phyloP scores from a whole-genome alignment of 2,329 filamentous ascomycete genomes.

The Colletotrichum aenigma region DNA sequence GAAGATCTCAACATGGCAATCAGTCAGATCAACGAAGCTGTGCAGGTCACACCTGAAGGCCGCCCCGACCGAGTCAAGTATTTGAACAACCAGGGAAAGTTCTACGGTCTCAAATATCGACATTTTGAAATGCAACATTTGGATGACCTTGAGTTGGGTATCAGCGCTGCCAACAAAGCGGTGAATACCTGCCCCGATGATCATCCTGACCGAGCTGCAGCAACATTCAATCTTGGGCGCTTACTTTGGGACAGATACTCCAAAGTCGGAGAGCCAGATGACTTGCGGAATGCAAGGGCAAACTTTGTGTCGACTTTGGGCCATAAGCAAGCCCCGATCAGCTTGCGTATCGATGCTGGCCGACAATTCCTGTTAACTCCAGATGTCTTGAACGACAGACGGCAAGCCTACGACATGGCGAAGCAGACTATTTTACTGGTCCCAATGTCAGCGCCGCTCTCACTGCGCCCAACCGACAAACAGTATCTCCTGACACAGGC shows the following conservation, averaged over 20 bases:
- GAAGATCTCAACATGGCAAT: background rate
- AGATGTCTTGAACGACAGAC: background rate
- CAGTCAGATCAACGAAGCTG: background rate
- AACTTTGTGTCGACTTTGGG: background rate
- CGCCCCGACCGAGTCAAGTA: background rate
- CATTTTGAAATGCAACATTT: accelerated
- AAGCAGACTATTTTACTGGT: background rate
- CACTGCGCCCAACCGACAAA: conserved; percentile 18
- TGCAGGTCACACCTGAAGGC: accelerated
- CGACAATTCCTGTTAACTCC: accelerated
- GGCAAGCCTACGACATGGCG: background rate
- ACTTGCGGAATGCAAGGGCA: background rate
- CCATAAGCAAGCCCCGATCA: background rate
- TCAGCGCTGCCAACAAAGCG: background rate
- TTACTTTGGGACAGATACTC: background rate
- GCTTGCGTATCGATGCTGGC: background rate
- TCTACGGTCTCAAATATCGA: background rate
- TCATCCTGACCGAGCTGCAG: background rate
- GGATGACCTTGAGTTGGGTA: background rate
- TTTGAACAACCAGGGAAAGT: background rate
- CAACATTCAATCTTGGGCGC: background rate
- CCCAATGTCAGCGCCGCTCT: background rate
- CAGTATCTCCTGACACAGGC: conserved; percentile 21
- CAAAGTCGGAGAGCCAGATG: background rate
- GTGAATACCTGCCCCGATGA: accelerated